Conservation (phyloP, 2,329 filamentous ascomycete species). For the Fusarium mundagurra region DNA sequence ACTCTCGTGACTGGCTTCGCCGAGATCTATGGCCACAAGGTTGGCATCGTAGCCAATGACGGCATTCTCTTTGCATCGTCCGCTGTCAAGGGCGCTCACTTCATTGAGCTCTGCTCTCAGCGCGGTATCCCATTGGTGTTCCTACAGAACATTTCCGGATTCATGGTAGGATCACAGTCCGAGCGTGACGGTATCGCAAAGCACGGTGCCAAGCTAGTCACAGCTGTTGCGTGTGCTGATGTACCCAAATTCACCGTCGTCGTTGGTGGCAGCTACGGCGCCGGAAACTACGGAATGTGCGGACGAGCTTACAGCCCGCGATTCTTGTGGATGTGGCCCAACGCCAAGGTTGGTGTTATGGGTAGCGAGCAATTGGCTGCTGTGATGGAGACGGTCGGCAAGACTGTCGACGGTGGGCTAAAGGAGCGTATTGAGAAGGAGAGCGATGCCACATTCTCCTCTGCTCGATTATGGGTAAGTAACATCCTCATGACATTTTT, state of each 20-base stretch:
- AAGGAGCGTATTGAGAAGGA: constrained; percentile 88
- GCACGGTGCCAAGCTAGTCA: constrained; percentile 96
- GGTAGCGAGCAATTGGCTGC: constrained; percentile 88
- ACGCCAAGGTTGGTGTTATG: constrained; percentile 97
- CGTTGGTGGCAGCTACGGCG: constrained; percentile 90
- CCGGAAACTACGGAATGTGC: constrained; percentile 99
- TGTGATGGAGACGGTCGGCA: constrained; percentile 95
- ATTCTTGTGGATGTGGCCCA: constrained; percentile 97
- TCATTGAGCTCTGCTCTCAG: constrained; percentile 93
- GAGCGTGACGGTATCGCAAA: constrained; percentile 97
- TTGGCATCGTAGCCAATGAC: constrained; percentile 95
- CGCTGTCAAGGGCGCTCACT: constrained; percentile 93
- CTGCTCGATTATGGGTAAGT: constrained; percentile 84
- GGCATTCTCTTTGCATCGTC: constrained; percentile 93
- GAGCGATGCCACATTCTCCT: constrained; percentile 88
- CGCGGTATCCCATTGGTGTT: constrained; percentile 91
- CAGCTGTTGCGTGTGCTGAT: constrained; percentile 90
- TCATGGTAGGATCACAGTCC: constrained; percentile 95
- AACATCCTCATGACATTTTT: background rate
- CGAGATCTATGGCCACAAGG: constrained; percentile 85
- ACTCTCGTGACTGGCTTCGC: constrained; percentile 94
- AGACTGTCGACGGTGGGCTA: constrained; percentile 80
- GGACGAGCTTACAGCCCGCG: constrained; percentile 91
- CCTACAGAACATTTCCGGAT: constrained; percentile 95
- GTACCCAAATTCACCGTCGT: constrained; percentile 98